Evolutionary conservation across 148 eudicot species (phyloP), one percentile per base, ranked within the genome.

Genomic region (Persicaria maculosa): DNA sequence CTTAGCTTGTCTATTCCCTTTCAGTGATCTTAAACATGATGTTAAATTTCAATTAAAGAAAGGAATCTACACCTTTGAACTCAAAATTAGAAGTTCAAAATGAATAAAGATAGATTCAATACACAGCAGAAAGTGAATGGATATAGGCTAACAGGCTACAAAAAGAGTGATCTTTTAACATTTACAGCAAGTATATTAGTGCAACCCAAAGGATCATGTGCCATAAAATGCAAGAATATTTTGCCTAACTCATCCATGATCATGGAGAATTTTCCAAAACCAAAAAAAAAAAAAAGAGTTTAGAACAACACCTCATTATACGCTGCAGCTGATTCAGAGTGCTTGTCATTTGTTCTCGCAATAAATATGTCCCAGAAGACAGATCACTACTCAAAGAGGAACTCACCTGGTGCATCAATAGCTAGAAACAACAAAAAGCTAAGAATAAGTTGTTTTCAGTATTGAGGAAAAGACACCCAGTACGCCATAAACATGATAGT

Each of bases 301-400:
- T 12, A 36, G 2, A 74, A 12, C 9, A 12, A 69, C 87, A 81
- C 87, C 84, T 84, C 84, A 72, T 81, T 80, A 77, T 81, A 84
- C 52, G 87, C 75, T 9, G 79, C 84, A 1, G 87, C 87, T 45
- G 81, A 73, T 54, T 79, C 83, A 0, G 87, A 84, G 76, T 81
- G 84, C 76, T 77, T 81, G 55, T 79, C 83, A 75, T 81, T 84
- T 22, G 84, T 79, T 67, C 87, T 79, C 40, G 84, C 80, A 69
- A 81, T 81, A 50, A 84, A 84, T 72, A 84, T 84, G 65, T 84
- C 87, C 86, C 86, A 84, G 74, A 84, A 84, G 65, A 84, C 86
- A 12, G 86, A 84, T 84, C 86, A 81, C 86, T 84, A 84, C 74
- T 84, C 87, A 40, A 84, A 84, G 67, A 84, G 84, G 70, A 84